These are phyloP conservation scores for Leishmania tropica DNA, from an alignment of 208 protist species.

Conservation along the genomic window DNA sequence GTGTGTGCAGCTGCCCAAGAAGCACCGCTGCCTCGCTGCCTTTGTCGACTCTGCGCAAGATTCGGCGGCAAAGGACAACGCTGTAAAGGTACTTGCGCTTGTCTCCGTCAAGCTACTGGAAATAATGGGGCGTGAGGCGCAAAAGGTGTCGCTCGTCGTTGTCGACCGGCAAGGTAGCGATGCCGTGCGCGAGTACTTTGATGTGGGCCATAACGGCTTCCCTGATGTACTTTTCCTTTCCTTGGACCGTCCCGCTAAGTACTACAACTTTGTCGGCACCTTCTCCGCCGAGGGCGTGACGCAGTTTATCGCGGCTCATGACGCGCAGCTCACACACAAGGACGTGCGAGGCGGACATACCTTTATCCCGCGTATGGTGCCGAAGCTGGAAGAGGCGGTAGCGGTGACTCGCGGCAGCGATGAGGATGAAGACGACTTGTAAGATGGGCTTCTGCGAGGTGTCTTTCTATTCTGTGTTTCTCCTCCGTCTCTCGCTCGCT, in stretches of 20 bases:
- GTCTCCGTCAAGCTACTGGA: constrained; percentile 27
- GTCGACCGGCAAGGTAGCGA: constrained; percentile 23
- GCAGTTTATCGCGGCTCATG: constrained; percentile 29
- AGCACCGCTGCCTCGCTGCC: constrained; percentile 33
- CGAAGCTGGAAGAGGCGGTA: constrained; percentile 11
- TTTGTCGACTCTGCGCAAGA: constrained; percentile 30
- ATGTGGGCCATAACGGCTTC: constrained; percentile 29
- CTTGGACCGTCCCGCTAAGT: constrained; percentile 7
- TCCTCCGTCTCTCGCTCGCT: not conserved
- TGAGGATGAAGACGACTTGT: constrained; percentile 28
- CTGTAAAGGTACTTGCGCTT: constrained; percentile 13
- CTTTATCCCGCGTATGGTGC: constrained; percentile 36
- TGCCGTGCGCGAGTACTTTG: constrained; percentile 35
- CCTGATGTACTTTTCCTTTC: constrained; percentile 36
- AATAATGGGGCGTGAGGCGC: constrained; percentile 16
- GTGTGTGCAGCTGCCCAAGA: constrained; percentile 27
- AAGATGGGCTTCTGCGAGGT: not conserved
- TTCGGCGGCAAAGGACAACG: constrained; percentile 7
- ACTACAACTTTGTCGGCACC: constrained; percentile 42
- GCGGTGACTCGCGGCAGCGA: not conserved
- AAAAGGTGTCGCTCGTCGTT: constrained; percentile 31
- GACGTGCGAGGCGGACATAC: constrained; percentile 17
- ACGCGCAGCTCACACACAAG: constrained; percentile 5
- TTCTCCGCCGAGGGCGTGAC: constrained; percentile 36
- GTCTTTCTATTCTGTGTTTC: not conserved